phyloP scores from a whole-genome alignment of 768 basidiomycete species.

The Cyclocybe aegerita region DNA sequence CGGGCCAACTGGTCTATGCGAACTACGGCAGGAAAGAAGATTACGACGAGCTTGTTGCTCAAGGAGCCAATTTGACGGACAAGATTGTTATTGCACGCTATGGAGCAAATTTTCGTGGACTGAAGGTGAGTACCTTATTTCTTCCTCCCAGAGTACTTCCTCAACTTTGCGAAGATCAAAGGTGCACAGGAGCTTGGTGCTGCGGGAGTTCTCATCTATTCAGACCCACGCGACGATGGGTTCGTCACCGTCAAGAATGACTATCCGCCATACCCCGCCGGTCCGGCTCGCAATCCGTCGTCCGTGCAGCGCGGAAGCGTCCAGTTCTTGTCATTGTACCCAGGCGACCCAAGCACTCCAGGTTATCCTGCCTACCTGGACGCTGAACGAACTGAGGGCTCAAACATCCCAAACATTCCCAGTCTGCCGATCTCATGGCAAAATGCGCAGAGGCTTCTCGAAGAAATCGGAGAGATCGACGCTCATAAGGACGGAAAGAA shows the following conservation, averaged over 20 bases:
- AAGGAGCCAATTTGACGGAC: slow-evolving; percentile 72
- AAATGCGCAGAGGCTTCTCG: slow-evolving; percentile 72
- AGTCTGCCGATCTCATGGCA: slow-evolving; percentile 90
- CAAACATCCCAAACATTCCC: slow-evolving; percentile 72
- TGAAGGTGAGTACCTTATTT: slow-evolving; percentile 58
- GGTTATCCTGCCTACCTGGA: slow-evolving; percentile 86
- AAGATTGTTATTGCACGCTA: slow-evolving; percentile 82
- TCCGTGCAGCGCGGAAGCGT: slow-evolving; percentile 88
- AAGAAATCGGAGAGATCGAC: slow-evolving; percentile 47
- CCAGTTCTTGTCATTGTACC: slow-evolving; percentile 64
- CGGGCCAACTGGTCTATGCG: slow-evolving; percentile 71
- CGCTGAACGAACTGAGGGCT: slow-evolving; percentile 57
- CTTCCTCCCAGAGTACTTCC: neutral
- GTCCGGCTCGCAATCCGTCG: slow-evolving; percentile 84
- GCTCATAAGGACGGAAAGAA: slow-evolving; percentile 25
- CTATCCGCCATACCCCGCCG: slow-evolving; percentile 74
- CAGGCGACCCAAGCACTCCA: slow-evolving; percentile 85
- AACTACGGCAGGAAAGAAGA: slow-evolving; percentile 77
- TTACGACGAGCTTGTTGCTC: slow-evolving; percentile 51
- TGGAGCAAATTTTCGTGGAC: slow-evolving; percentile 75
- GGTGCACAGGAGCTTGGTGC: slow-evolving; percentile 84
- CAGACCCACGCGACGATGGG: slow-evolving; percentile 86
- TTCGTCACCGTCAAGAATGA: slow-evolving; percentile 75
- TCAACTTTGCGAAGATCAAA: slow-evolving; percentile 51
- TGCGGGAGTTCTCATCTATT: slow-evolving; percentile 76